Percentiles rank a stretch among this genome's conserved stretches.
Evolutionary conservation across 2,329 filamentous ascomycete species (phyloP).

Genomic region (Immersiporthe knoxdaviesiana): DNA sequence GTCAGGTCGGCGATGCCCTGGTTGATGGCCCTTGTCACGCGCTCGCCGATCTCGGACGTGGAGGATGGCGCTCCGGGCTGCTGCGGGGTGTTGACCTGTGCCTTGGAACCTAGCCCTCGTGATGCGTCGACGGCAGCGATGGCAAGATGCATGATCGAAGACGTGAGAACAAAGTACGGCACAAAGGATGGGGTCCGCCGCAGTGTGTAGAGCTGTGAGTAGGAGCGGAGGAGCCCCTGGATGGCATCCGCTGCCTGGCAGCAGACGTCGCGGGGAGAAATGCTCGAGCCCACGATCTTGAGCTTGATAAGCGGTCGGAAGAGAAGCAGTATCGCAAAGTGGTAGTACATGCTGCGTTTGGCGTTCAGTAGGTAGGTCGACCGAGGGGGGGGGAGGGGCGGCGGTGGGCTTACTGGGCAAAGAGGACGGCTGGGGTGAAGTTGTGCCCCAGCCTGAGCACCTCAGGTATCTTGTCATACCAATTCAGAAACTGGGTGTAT

Average conservation of each 20-base stretch:
- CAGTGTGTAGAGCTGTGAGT: conserved; percentile 61
- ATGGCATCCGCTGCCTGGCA: conserved; percentile 64
- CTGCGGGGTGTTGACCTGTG: too few species aligned
- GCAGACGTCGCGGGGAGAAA: conserved; percentile 69
- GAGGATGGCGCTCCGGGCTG: not conserved
- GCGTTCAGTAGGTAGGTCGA: conserved; percentile 25
- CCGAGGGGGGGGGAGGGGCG: not conserved
- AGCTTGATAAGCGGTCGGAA: conserved; percentile 73
- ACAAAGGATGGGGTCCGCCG: conserved; percentile 64
- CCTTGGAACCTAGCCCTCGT: conserved; percentile 16
- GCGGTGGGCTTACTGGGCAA: conserved; percentile 67
- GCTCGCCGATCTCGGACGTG: conserved; percentile 11
- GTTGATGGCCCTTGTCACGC: conserved; percentile 50
- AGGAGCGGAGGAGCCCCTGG: conserved; percentile 58
- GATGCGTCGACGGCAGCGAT: conserved; percentile 47
- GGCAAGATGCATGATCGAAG: conserved; percentile 63
- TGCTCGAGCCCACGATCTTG: conserved; percentile 63
- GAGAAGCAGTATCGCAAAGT: conserved; percentile 71
- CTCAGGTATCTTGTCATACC: conserved; percentile 70
- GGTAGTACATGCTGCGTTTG: conserved; percentile 65
- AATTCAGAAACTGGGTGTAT: conserved; percentile 71
- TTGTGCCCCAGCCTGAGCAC: conserved; percentile 67
- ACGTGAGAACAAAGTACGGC: conserved; percentile 64
- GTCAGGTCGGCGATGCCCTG: conserved; percentile 61
- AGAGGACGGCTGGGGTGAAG: conserved; percentile 73